Evolutionary conservation across 2,329 filamentous ascomycete genomes (phyloP).

Genomic region (Penicillium sp.): DNA sequence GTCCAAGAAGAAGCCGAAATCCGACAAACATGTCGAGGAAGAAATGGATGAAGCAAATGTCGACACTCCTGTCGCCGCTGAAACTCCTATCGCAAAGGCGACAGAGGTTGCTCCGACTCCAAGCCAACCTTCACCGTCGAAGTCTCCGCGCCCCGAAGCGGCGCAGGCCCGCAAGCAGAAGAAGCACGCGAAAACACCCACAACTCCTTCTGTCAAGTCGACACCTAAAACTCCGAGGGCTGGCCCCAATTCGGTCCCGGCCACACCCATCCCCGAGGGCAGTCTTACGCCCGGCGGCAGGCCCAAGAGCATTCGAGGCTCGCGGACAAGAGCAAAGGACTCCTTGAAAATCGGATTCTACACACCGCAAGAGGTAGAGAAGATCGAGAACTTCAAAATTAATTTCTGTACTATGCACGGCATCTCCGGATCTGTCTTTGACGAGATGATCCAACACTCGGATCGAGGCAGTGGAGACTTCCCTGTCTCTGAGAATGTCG

Average conservation of each 20-base stretch:
- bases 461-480: constrained; percentile 25
- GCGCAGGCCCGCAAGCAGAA: constrained; percentile 1
- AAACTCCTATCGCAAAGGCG: not conserved
- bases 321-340: constrained; percentile 11
- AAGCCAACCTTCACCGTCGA: not conserved
- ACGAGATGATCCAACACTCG: constrained; percentile 38
- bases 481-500: constrained; percentile 20
- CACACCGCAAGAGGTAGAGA: constrained; percentile 30
- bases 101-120: not conserved
- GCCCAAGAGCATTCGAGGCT: constrained; percentile 1
- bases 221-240: not conserved
- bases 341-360: constrained; percentile 33
- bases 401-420: constrained; percentile 35
- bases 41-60: not conserved
- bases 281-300: not conserved
- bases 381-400: constrained; percentile 35
- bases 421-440: constrained; percentile 26
- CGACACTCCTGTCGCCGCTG: not conserved
- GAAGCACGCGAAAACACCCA: not conserved
- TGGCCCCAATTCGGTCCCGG: not conserved
- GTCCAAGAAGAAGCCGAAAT: constrained; percentile 6
- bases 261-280: not conserved
- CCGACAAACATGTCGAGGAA: not conserved
- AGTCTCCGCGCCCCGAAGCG: not conserved
- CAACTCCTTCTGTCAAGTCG: not conserved